These are phyloP conservation scores for Mrakiaceae sp. DNA, from an alignment of 1,284 basidiomycete genomes.

Conservation along the genomic window DNA sequence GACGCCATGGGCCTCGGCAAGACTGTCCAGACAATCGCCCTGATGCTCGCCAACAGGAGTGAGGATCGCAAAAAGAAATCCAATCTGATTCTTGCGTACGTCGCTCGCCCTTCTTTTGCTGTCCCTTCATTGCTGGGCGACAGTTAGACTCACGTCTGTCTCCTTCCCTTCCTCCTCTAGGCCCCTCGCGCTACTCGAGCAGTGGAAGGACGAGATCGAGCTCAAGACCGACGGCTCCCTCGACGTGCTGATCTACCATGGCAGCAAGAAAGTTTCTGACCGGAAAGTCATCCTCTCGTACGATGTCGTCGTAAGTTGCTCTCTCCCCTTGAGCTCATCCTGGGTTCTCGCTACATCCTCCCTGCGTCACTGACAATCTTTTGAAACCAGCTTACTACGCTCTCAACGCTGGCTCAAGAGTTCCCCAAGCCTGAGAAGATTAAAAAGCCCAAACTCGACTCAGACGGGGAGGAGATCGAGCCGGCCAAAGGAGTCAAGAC, in stretches of 20 bases:
- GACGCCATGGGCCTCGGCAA: slow-evolving; percentile 30
- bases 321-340: background rate
- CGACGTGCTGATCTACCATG: slow-evolving; percentile 7
- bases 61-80: slow-evolving; percentile 29
- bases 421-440: slow-evolving; percentile 9
- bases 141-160: background rate
- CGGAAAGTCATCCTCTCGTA: slow-evolving; percentile 1
- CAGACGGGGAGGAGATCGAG: background rate
- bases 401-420: slow-evolving; percentile 9
- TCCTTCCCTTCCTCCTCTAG: background rate
- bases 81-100: slow-evolving; percentile 36
- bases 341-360: too few relatives aligned
- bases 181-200: slow-evolving; percentile 8
- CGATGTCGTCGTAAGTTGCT: slow-evolving; percentile 5
- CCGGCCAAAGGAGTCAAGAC: background rate
- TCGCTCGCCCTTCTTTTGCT: background rate
- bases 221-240: slow-evolving; percentile 21
- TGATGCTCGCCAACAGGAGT: slow-evolving; percentile 29
- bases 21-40: slow-evolving; percentile 36
- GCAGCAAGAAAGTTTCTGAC: background rate
- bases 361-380: too few relatives aligned
- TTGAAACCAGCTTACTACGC: slow-evolving; percentile 1
- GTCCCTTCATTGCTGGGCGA: background rate
- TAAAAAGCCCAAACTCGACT: slow-evolving; percentile 1
- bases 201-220: slow-evolving; percentile 37